Evolutionary conservation across 1,284 basidiomycete species (phyloP), one percentile per base, ranked within the genome.

Genomic region (Ganoderma lingzhi): DNA sequence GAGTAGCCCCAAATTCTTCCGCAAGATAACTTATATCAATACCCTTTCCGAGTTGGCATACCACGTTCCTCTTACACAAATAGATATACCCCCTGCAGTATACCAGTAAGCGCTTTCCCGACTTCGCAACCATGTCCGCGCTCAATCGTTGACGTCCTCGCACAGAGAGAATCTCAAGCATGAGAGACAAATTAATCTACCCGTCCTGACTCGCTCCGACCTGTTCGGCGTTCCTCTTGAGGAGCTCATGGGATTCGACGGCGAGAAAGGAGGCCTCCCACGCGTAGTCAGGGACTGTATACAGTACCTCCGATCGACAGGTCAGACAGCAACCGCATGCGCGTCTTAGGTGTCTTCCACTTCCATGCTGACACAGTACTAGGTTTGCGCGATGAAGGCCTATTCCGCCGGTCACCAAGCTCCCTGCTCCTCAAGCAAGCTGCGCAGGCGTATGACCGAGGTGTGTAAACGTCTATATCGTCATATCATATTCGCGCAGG

Each of bases 371-470:
- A 67, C 35, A n/a, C 53, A 32, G 30, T n/a, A 6, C 64, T 70
- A 91, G 91, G 90, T 23, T 74, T 94, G 77, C 82, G 88, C 45
- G 89, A 93, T 32, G 93, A 94, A 72, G 94, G 95, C 0, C 80
- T 96, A 2, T 96, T 96, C 79, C 85, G 94, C 67, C 85, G 93
- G 45, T 94, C 92, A 12, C 92, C 94, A 0, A 89, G 86, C 63
- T 92, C 92, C 9, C 86, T 84, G 0, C 78, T 94, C 73, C 83
- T 96, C 42, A 88, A 85, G 70, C 89, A 93, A 66, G 93, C 91
- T 5, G 88, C 92, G 75, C 91, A 93, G 55, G 93, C 93, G 3
- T 96, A 96, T 76, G 92, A 95, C 75, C 83, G 93, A 80, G 93
- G 93, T 86, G 67, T 48, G 79, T 74, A 44, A 67, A 51, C 41